Percentiles rank a stretch among this genome's conserved stretches.
Evolutionary conservation across 2,329 filamentous ascomycete genomes (phyloP).

Genomic region (Fusarium buxicola): DNA sequence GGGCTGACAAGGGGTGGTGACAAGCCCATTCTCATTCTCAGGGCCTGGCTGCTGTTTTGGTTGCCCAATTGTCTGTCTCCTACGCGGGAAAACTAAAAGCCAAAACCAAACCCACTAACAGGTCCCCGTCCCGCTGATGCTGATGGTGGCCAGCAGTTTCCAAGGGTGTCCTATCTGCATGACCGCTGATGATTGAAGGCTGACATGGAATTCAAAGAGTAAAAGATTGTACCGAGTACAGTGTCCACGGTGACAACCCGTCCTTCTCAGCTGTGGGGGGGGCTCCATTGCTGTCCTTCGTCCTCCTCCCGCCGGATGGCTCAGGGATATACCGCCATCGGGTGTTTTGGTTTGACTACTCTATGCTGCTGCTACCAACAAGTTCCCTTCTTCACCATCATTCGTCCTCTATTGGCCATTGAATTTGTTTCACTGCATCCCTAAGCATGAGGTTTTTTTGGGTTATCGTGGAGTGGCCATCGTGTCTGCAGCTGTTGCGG

Average conservation of each 20-base stretch:
- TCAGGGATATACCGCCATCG: constrained; percentile 40
- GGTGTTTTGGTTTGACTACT: constrained; percentile 42
- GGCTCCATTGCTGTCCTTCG: neutral
- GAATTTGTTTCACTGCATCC: constrained; percentile 24
- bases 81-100: neutral
- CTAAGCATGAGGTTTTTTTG: neutral
- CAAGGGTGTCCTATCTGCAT: neutral
- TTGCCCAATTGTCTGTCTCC: neutral
- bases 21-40: constrained; percentile 2
- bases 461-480: constrained; percentile 20
- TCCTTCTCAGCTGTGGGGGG: neutral
- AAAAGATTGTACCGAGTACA: neutral
- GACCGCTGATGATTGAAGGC: neutral
- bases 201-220: neutral
- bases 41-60: constrained; percentile 5
- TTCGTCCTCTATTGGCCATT: neutral
- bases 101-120: neutral
- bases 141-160: neutral
- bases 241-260: constrained; percentile 18
- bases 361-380: constrained; percentile 24
- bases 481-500: constrained; percentile 14
- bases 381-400: neutral
- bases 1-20: constrained; percentile 14
- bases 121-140: neutral
- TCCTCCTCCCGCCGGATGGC: no score